Conservation (phyloP, 208 protist species). For the Histomonas meleagridis region DNA sequence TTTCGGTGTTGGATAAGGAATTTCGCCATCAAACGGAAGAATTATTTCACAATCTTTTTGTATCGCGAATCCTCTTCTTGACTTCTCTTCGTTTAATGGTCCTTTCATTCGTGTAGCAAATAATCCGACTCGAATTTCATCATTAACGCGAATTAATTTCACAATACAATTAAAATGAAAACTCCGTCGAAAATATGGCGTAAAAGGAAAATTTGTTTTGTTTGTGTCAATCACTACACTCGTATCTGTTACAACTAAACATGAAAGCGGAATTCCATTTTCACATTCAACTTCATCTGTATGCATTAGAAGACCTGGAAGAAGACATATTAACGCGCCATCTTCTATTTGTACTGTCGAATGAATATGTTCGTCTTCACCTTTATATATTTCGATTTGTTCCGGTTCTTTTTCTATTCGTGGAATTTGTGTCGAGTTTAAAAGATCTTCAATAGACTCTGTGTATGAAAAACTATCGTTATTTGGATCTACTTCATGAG, state of each 20-base stretch:
- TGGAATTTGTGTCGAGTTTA: no score
- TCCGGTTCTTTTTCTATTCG: neutral
- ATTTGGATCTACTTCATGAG: neutral
- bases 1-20: conserved; percentile 20
- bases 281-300: neutral
- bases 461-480: neutral
- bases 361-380: neutral
- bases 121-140: neutral
- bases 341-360: neutral
- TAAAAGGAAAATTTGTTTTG: neutral
- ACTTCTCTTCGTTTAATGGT: conserved; percentile 17
- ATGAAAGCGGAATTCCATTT: neutral
- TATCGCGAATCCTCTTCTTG: neutral
- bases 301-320: conserved; percentile 1
- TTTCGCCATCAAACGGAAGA: conserved; percentile 18
- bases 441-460: neutral
- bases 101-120: neutral
- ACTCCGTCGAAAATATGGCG: neutral
- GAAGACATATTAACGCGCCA: neutral
- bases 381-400: neutral
- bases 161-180: conserved; percentile 27
- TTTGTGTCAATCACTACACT: neutral
- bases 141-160: neutral
- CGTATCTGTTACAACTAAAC: neutral
- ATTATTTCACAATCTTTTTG: neutral